Evolutionary conservation across 139 green algal species (phyloP).

Genomic region (Tetratostichococcus sp.): DNA sequence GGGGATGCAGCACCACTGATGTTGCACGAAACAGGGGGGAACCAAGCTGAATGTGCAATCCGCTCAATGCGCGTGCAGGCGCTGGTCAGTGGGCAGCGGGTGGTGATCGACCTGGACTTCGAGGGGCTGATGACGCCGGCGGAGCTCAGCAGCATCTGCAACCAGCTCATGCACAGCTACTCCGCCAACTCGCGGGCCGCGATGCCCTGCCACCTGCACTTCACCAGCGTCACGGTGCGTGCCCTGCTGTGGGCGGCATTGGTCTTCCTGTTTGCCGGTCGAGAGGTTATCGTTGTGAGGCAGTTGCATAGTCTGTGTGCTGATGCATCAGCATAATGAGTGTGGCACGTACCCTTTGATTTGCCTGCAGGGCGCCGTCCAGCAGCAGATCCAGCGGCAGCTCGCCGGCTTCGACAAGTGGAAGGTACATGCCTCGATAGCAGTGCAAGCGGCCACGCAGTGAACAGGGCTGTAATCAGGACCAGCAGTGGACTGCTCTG

Average conservation of each 20-base stretch:
- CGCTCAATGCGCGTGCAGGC: conserved; percentile 1
- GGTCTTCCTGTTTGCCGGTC: no score
- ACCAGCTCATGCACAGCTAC: conserved; percentile 73
- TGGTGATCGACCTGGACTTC: conserved; percentile 77
- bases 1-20: no score
- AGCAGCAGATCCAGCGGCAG: conserved; percentile 10
- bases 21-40: no score
- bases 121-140: conserved; percentile 51
- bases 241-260: no score
- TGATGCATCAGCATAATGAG: no score
- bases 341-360: no score
- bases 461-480: no score
- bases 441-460: background rate
- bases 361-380: conserved; percentile 22
- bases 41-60: no score
- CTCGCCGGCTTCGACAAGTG: conserved; percentile 49
- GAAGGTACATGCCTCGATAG: conserved; percentile 2
- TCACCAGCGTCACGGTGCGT: conserved; percentile 48
- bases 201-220: conserved; percentile 41
- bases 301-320: no score
- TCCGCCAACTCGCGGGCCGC: conserved; percentile 36
- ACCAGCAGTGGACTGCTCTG: background rate
- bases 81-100: conserved; percentile 28
- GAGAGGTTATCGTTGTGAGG: no score
- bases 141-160: conserved; percentile 51